Conservation (phyloP, 176 grass and related monocot species). For the Bonia amplexicaulis region DNA sequence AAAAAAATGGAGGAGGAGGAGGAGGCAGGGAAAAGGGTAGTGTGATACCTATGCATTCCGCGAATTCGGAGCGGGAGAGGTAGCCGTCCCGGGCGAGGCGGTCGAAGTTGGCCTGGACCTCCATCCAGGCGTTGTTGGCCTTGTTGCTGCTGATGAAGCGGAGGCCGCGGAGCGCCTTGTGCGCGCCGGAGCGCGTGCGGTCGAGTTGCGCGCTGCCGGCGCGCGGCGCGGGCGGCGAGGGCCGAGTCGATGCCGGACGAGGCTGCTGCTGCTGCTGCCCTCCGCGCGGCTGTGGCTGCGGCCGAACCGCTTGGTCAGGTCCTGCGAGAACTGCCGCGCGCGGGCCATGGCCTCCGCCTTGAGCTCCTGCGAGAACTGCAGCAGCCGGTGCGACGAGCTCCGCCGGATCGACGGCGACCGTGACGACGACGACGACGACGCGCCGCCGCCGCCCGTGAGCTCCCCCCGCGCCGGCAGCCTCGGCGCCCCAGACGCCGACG, state of each 20-base stretch:
- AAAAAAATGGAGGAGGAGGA: not conserved
- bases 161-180: constrained; percentile 82
- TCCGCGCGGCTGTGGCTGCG: constrained; percentile 49
- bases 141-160: constrained; percentile 88
- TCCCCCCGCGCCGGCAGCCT: constrained; percentile 34
- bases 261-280: not conserved
- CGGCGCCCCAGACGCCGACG: constrained; percentile 28
- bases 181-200: constrained; percentile 64
- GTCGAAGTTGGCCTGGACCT: constrained; percentile 76
- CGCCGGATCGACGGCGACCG: constrained; percentile 78
- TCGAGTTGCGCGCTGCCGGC: constrained; percentile 82
- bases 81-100: constrained; percentile 62
- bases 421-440: constrained; percentile 37
- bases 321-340: constrained; percentile 78
- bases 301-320: constrained; percentile 75
- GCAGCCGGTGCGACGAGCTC: constrained; percentile 70
- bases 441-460: constrained; percentile 8
- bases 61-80: constrained; percentile 84
- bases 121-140: constrained; percentile 70
- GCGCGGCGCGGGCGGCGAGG: constrained; percentile 60
- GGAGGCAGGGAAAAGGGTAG: not conserved
- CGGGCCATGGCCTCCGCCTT: constrained; percentile 74
- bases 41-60: constrained; percentile 81
- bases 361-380: constrained; percentile 90
- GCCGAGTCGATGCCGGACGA: constrained; percentile 63